Evolutionary conservation across 495 filamentous ascomycete genomes (phyloP), one percentile per base, ranked within the genome.

Genomic region (Jackrogersella multiformis): DNA sequence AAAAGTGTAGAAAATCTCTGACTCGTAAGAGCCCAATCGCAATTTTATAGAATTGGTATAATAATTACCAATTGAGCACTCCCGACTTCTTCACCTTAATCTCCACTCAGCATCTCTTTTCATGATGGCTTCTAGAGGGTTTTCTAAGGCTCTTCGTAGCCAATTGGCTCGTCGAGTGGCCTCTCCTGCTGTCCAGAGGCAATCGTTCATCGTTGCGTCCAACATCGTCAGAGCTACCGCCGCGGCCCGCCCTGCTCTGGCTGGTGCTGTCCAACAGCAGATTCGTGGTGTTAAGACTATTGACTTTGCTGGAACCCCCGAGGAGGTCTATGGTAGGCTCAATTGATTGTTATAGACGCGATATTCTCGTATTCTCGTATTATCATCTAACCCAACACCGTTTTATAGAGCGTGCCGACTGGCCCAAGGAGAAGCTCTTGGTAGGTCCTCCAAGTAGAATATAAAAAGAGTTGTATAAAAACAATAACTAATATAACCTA

Each of bases 341-440:
- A 52, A 36, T 52, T 38, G 21, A 36, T 54, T 64, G 21, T 45
- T 12, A 48, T 24, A 35, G 7, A 62, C 4, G 45, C 7, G 32
- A 41, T 42, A 35, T 38, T 16, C n/a, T n/a, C n/a, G n/a, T n/a
- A n/a, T n/a, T n/a, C n/a, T n/a, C n/a, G n/a, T n/a, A n/a, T n/a
- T n/a, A n/a, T n/a, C n/a, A n/a, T n/a, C n/a, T n/a, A n/a, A 18
- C 15, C 72, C 69, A 53, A 72, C 42, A 28, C 9, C 28, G 6
- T 39, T n/a, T 18, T 71, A 32, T 69, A 94, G 95, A 99, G 89
- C 94, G 95, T 81, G 91, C 87, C 69, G 95, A 99, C 84, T 99
- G 95, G 95, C 95, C 95, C 71, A 87, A 89, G 78, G 94, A 97
- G 85, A 97, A 97, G 89, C 90, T 99, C 72, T 83, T 92, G 78